A percentile compares a stretch with the other conserved stretches of the same genome.
Evolutionary conservation across 371 early-diverging fungal genomes (phyloP).

Genomic region (Zancudomyces culisetae): DNA sequence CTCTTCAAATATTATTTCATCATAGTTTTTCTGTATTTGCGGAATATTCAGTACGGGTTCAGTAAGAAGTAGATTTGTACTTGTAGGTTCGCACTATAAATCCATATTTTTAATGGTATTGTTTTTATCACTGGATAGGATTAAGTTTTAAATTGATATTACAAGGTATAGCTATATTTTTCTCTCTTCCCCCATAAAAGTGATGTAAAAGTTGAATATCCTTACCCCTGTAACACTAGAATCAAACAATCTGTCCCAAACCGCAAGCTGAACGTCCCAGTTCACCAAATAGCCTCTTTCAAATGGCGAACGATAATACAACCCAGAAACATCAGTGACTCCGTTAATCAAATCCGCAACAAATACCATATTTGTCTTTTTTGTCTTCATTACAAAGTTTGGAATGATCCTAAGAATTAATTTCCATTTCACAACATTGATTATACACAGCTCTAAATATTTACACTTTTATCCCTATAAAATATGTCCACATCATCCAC

Average conservation of each 20-base stretch:
- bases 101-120: no score
- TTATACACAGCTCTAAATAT: no score
- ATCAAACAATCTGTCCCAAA: constrained; percentile 59
- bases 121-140: constrained; percentile 5
- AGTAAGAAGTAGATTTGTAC: constrained; percentile 44
- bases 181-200: no score
- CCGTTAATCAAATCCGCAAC: constrained; percentile 46
- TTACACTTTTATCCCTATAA: no score
- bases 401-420: constrained; percentile 34
- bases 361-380: constrained; percentile 33
- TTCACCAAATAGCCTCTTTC: constrained; percentile 58
- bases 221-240: constrained; percentile 26
- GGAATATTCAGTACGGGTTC: constrained; percentile 66
- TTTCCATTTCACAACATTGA: no score
- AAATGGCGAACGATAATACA: constrained; percentile 56
- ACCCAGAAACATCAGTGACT: constrained; percentile 49
- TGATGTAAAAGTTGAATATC: no score
- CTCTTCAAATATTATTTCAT: constrained; percentile 73
- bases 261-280: constrained; percentile 54
- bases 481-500: no score
- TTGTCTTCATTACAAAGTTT: constrained; percentile 42
- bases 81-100: constrained; percentile 37
- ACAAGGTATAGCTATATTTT: no score
- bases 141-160: background rate
- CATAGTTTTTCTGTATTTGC: constrained; percentile 43